Conservation (phyloP, 768 basidiomycete genomes). For the Candolleomyces eurysporus region DNA sequence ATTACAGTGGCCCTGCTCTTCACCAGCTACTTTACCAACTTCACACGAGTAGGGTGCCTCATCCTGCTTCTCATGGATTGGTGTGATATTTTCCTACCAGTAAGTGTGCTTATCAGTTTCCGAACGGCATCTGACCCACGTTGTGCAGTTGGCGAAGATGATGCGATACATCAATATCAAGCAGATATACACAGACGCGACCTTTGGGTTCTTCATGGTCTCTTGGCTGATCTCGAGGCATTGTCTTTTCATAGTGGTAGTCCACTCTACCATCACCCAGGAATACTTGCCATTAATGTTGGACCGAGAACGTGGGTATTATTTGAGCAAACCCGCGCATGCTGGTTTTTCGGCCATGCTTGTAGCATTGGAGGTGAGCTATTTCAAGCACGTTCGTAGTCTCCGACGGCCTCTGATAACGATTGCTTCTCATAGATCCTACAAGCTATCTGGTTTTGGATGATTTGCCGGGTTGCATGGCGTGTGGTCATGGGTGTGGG, state of each 20-base stretch:
- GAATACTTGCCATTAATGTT: constrained; percentile 43
- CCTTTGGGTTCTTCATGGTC: constrained; percentile 80
- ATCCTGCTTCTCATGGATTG: constrained; percentile 94
- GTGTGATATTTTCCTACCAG: constrained; percentile 90
- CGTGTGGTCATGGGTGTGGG: constrained; percentile 70
- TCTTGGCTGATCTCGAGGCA: constrained; percentile 93
- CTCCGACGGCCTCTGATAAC: constrained; percentile 4
- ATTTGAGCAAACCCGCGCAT: constrained; percentile 45
- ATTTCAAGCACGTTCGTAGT: not conserved
- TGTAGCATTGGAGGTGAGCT: constrained; percentile 58
- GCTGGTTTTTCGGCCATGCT: constrained; percentile 54
- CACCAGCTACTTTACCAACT: constrained; percentile 77
- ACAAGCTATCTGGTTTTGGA: constrained; percentile 81
- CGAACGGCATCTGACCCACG: constrained; percentile 1
- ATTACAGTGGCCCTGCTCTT: constrained; percentile 81
- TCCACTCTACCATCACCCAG: constrained; percentile 59
- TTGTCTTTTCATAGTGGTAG: constrained; percentile 70
- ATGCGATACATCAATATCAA: constrained; percentile 73
- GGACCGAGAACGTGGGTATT: constrained; percentile 57
- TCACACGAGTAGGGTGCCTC: constrained; percentile 85
- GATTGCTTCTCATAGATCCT: constrained; percentile 44
- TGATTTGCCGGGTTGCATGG: constrained; percentile 84
- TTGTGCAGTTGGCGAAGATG: constrained; percentile 85
- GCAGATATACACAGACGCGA: constrained; percentile 63
- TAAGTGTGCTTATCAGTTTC: constrained; percentile 37